phyloP scores from a whole-genome alignment of 192 early-diverging fungal species.

The Borealophlyctis nickersoniae region DNA sequence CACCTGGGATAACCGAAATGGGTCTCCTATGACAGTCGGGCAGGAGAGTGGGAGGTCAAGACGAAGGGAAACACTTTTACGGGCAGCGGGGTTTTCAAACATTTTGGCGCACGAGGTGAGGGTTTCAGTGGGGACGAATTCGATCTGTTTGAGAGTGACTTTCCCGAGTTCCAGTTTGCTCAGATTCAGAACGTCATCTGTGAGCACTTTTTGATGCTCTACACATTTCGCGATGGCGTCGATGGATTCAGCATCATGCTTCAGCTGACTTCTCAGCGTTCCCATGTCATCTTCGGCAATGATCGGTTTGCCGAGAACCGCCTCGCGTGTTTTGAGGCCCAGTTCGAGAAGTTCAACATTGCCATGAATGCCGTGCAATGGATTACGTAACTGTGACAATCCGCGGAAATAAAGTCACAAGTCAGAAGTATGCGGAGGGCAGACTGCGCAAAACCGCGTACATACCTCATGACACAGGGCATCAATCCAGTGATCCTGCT shows the following conservation, averaged over 20 bases:
- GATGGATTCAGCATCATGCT: conserved; percentile 14
- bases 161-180: conserved; percentile 11
- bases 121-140: conserved; percentile 2
- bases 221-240: conserved; percentile 27
- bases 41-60: conserved; percentile 12
- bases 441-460: conserved; percentile 6
- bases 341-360: background rate
- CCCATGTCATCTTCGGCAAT: background rate
- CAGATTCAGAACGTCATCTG: conserved; percentile 28
- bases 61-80: conserved; percentile 10
- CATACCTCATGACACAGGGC: conserved; percentile 17
- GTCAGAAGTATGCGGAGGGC: background rate
- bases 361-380: background rate
- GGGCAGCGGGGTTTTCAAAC: conserved; percentile 13
- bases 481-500: conserved; percentile 14
- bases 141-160: background rate
- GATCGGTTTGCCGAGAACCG: background rate
- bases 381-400: background rate
- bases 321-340: background rate
- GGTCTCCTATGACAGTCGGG: conserved; percentile 12
- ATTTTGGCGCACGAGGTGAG: conserved; percentile 6
- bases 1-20: conserved; percentile 9
- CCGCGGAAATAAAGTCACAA: background rate
- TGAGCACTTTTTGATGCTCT: conserved; percentile 25
- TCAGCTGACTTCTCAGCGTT: background rate